Conservation (phyloP, 202 grass and related monocot genomes). For the Carex arenaria region DNA sequence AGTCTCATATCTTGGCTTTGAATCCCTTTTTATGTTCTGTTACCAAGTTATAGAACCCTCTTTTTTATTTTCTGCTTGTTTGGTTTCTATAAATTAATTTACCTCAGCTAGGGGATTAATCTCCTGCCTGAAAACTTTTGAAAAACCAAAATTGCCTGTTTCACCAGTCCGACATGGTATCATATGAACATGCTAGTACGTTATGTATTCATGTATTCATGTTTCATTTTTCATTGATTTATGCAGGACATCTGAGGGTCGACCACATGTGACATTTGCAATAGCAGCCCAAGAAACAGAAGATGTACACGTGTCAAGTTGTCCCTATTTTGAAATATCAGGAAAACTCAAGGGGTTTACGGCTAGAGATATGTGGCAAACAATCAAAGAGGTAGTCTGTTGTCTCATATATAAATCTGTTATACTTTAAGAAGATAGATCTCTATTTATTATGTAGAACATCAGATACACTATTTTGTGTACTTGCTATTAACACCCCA, state of each 20-base stretch:
- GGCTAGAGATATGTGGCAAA: constrained; percentile 88
- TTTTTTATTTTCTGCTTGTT: neutral
- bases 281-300: constrained; percentile 83
- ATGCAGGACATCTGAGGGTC: constrained; percentile 71
- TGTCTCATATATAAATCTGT: neutral
- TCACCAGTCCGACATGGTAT: neutral
- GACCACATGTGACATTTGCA: constrained; percentile 73
- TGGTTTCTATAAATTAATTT: neutral
- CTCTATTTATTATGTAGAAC: neutral
- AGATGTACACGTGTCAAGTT: constrained; percentile 60
- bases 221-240: neutral
- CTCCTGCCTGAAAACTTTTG: neutral
- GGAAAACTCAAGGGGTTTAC: constrained; percentile 60
- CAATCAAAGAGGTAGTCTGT: constrained; percentile 67
- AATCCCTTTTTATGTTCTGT: neutral
- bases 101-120: neutral
- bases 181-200: neutral
- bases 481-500: neutral
- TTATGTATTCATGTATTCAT: neutral
- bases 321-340: constrained; percentile 78
- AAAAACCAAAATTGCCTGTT: neutral
- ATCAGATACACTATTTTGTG: neutral
- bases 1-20: neutral
- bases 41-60: neutral
- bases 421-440: constrained; percentile 1